Percentiles rank a stretch among this genome's conserved stretches.
Conservation (phyloP, 106 monocot species). For the Alisma plantagoaquatica region DNA sequence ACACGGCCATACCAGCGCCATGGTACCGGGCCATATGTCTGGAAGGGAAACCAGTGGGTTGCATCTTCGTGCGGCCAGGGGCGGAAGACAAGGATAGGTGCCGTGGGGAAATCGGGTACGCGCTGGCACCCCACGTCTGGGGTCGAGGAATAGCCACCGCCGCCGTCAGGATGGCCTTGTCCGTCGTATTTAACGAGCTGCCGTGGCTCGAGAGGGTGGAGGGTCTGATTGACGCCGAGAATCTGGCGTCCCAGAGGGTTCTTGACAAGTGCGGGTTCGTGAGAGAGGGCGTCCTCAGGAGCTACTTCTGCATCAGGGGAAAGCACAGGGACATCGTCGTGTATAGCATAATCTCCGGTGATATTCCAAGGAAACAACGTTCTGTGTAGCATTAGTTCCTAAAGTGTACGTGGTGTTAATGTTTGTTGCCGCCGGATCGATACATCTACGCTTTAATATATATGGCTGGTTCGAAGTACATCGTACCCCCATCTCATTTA, state of each 20-base stretch:
- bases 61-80: slow-evolving; percentile 19
- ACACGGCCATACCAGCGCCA: slow-evolving; percentile 29
- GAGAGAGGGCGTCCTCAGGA: slow-evolving; percentile 21
- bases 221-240: slow-evolving; percentile 16
- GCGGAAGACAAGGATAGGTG: slow-evolving; percentile 1
- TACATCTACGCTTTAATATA: too few relatives aligned
- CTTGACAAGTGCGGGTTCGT: slow-evolving; percentile 34
- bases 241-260: slow-evolving; percentile 16
- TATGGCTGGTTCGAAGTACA: too few relatives aligned
- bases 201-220: slow-evolving; percentile 20
- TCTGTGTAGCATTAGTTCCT: too few relatives aligned
- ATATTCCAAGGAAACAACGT: too few relatives aligned
- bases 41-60: slow-evolving; percentile 25
- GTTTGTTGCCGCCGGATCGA: too few relatives aligned
- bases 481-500: too few relatives aligned
- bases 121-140: slow-evolving; percentile 18
- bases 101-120: slow-evolving; percentile 10
- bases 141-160: slow-evolving; percentile 20
- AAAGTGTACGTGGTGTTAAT: too few relatives aligned
- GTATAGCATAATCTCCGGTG: too few relatives aligned
- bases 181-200: slow-evolving; percentile 11
- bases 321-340: slow-evolving; percentile 14
- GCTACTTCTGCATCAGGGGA: slow-evolving; percentile 10
- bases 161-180: slow-evolving; percentile 15
- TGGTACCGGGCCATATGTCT: slow-evolving; percentile 51